Conservation (phyloP, 495 filamentous ascomycete genomes). For the Evansstolkia leycettana region DNA sequence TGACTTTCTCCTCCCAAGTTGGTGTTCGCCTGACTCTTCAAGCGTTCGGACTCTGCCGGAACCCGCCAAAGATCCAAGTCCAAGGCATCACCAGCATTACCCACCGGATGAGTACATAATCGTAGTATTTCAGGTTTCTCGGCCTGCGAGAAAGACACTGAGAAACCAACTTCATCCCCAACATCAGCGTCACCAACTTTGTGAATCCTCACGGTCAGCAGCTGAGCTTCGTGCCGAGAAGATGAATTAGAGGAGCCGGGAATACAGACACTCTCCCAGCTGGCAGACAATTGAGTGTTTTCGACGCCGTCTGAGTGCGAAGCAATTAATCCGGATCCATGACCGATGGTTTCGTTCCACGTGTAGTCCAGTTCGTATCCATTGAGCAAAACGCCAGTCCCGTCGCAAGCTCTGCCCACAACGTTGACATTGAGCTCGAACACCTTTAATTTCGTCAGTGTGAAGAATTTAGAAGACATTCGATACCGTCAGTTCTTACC, state of each 20-base stretch:
- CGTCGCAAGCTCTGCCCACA: slow-evolving; percentile 17
- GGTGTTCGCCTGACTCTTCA: not conserved
- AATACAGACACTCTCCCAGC: slow-evolving; percentile 35
- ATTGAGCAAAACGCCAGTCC: slow-evolving; percentile 22
- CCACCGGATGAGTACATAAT: slow-evolving; percentile 14
- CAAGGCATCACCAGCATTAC: slow-evolving; percentile 8
- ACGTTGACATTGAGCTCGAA: slow-evolving; percentile 14
- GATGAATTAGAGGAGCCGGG: slow-evolving; percentile 14
- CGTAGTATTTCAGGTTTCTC: slow-evolving; percentile 26
- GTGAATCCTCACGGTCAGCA: slow-evolving; percentile 33
- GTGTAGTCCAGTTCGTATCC: slow-evolving; percentile 17
- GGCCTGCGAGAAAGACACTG: slow-evolving; percentile 31
- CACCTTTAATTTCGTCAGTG: slow-evolving; percentile 8
- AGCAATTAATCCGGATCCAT: slow-evolving; percentile 16
- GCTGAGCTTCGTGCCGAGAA: slow-evolving; percentile 26
- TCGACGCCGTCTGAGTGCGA: slow-evolving; percentile 15
- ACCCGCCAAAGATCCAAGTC: slow-evolving; percentile 4
- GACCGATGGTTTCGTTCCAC: slow-evolving; percentile 20
- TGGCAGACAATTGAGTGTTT: slow-evolving; percentile 13
- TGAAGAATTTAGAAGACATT: not conserved
- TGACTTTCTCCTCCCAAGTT: slow-evolving; percentile 1
- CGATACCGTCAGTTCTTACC: slow-evolving; percentile 3
- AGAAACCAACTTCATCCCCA: slow-evolving; percentile 24
- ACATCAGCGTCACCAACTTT: slow-evolving; percentile 20
- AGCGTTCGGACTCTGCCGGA: not conserved